Evolutionary conservation across 1,284 basidiomycete genomes (phyloP).

Genomic region (Ustilago sp.): DNA sequence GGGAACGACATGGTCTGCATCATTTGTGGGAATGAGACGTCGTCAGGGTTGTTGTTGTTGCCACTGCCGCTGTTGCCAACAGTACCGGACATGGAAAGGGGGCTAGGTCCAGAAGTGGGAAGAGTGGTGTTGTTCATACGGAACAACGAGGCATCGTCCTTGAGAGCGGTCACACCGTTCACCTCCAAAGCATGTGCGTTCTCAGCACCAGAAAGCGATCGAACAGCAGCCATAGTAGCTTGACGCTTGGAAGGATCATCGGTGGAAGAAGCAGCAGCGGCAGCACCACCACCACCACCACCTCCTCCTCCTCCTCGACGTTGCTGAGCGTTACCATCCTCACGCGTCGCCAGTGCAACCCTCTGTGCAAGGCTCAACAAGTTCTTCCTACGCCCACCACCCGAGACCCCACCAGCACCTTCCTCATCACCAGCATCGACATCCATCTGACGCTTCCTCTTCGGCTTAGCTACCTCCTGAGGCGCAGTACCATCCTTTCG

Average conservation of each 20-base stretch:
- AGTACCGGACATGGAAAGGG: slow-evolving; percentile 6
- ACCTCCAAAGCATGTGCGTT: slow-evolving; percentile 24
- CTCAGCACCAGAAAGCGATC: slow-evolving; percentile 25
- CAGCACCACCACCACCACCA: neutral
- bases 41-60: slow-evolving; percentile 13
- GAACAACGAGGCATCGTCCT: slow-evolving; percentile 40
- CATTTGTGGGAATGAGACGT: slow-evolving; percentile 47
- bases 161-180: slow-evolving; percentile 42
- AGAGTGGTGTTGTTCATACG: slow-evolving; percentile 41
- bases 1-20: slow-evolving; percentile 28
- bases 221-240: slow-evolving; percentile 37
- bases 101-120: slow-evolving; percentile 27
- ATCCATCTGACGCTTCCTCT: slow-evolving; percentile 49
- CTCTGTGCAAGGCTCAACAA: slow-evolving; percentile 58
- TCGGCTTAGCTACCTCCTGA: slow-evolving; percentile 36
- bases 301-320: neutral
- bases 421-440: slow-evolving; percentile 31
- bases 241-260: slow-evolving; percentile 42
- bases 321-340: slow-evolving; percentile 27
- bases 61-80: neutral
- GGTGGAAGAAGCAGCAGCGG: neutral
- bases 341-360: slow-evolving; percentile 55
- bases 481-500: slow-evolving; percentile 20
- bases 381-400: slow-evolving; percentile 49
- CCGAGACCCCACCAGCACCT: slow-evolving; percentile 4